A percentile compares a stretch with the other conserved stretches of the same genome.
These are phyloP conservation scores for Candida dajiaensis DNA, from an alignment of 805 yeast species.

Conservation along the genomic window DNA sequence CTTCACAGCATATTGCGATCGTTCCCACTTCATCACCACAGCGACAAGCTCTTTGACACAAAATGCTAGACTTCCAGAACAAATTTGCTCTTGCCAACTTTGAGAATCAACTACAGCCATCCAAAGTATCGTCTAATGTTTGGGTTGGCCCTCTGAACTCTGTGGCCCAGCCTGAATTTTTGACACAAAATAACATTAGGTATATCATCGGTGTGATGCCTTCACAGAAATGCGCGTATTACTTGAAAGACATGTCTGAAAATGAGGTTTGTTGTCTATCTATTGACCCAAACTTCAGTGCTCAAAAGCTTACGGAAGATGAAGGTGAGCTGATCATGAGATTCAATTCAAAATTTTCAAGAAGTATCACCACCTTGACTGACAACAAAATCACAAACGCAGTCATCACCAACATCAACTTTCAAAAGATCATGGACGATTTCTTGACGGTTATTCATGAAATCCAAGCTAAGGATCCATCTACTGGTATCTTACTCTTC, in stretches of 20 bases:
- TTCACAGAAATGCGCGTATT: constrained; percentile 26
- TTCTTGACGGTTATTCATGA: constrained; percentile 14
- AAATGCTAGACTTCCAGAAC: constrained; percentile 21
- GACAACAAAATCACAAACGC: constrained; percentile 19
- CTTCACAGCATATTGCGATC: background rate
- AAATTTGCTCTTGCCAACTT: constrained; percentile 22
- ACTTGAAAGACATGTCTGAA: constrained; percentile 23
- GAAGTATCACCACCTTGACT: constrained; percentile 14
- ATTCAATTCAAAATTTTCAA: constrained; percentile 24
- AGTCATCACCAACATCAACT: constrained; percentile 19
- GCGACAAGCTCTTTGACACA: background rate
- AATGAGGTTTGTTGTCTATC: constrained; percentile 25
- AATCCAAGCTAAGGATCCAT: constrained; percentile 20
- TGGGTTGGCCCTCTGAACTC: constrained; percentile 44
- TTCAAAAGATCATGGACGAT: constrained; percentile 21
- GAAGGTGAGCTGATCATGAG: constrained; percentile 22
- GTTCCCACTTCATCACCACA: background rate
- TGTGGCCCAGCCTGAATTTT: constrained; percentile 31
- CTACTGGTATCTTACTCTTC: constrained; percentile 22
- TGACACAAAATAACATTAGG: constrained; percentile 33
- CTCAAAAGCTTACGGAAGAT: constrained; percentile 23
- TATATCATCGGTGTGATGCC: constrained; percentile 32
- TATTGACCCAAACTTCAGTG: constrained; percentile 29
- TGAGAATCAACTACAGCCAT: constrained; percentile 31
- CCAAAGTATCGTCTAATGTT: constrained; percentile 33